phyloP scores from a whole-genome alignment of 257 asterid species.

The Leonotis leonurus region DNA sequence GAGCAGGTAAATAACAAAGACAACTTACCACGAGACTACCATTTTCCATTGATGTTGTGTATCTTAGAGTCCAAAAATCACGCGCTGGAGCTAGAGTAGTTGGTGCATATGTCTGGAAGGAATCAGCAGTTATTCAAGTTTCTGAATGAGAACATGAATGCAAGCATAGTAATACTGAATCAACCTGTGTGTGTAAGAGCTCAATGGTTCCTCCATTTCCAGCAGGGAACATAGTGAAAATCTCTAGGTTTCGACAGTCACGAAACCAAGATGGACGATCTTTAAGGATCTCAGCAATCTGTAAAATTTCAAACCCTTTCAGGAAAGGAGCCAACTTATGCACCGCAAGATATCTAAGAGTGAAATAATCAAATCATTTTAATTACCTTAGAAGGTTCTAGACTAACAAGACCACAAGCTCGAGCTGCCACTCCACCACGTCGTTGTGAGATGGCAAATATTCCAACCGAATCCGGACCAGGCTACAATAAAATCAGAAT shows the following conservation, averaged over 20 bases:
- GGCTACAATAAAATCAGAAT: constrained; percentile 41
- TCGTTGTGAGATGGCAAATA: constrained; percentile 83
- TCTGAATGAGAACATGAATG: not conserved
- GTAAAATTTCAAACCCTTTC: constrained; percentile 4
- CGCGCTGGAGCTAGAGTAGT: constrained; percentile 86
- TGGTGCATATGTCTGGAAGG: constrained; percentile 71
- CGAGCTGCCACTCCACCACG: constrained; percentile 96
- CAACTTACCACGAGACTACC: constrained; percentile 82
- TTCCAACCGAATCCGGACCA: constrained; percentile 99
- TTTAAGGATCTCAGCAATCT: constrained; percentile 91
- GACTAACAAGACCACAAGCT: constrained; percentile 91
- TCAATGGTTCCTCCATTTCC: constrained; percentile 87
- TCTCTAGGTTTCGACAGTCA: constrained; percentile 77
- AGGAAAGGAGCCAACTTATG: not conserved
- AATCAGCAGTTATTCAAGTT: constrained; percentile 1
- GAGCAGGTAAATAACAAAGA: constrained; percentile 3
- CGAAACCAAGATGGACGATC: constrained; percentile 88
- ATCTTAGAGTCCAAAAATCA: constrained; percentile 93
- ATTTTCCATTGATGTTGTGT: constrained; percentile 71
- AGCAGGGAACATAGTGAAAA: constrained; percentile 70
- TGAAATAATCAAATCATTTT: not conserved
- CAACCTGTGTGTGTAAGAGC: constrained; percentile 70
- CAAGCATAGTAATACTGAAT: not conserved
- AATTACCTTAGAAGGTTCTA: constrained; percentile 78
- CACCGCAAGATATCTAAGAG: not conserved